These are phyloP conservation scores for Hortaea sp. DNA, from an alignment of 2,329 filamentous ascomycete genomes.

Conservation along the genomic window DNA sequence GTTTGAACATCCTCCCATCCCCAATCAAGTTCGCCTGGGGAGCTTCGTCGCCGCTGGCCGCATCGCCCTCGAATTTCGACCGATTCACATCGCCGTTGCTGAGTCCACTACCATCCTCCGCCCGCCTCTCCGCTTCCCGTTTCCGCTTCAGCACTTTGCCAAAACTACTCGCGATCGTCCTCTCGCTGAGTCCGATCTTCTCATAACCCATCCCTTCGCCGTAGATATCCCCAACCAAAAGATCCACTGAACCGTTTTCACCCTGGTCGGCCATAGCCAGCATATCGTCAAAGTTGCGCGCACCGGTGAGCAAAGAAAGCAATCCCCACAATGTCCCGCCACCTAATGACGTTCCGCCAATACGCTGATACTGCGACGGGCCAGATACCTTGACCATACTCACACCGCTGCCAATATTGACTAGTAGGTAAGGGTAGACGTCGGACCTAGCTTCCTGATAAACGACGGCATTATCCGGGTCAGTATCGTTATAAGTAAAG, in stretches of 20 bases:
- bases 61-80: slow-evolving; percentile 10
- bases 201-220: slow-evolving; percentile 92
- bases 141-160: slow-evolving; percentile 96
- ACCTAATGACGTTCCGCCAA: slow-evolving; percentile 88
- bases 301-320: slow-evolving; percentile 82
- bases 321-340: slow-evolving; percentile 97
- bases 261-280: slow-evolving; percentile 79
- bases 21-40: slow-evolving; percentile 22
- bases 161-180: slow-evolving; percentile 90
- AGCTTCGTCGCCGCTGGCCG: slow-evolving; percentile 21
- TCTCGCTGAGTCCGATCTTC: slow-evolving; percentile 93
- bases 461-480: slow-evolving; percentile 63
- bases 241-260: slow-evolving; percentile 87
- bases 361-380: slow-evolving; percentile 74
- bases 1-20: slow-evolving; percentile 51
- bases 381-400: slow-evolving; percentile 96
- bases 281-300: slow-evolving; percentile 96
- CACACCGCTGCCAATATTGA: slow-evolving; percentile 96
- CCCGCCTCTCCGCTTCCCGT: slow-evolving; percentile 65
- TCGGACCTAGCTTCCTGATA: slow-evolving; percentile 69
- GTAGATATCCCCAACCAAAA: slow-evolving; percentile 97
- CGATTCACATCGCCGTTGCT: slow-evolving; percentile 40
- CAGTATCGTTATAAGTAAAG: slow-evolving; percentile 82
- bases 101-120: slow-evolving; percentile 59
- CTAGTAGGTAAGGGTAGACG: slow-evolving; percentile 92